phyloP scores from a whole-genome alignment of 176 grass and related monocot species.

The Aegilops speltoides region DNA sequence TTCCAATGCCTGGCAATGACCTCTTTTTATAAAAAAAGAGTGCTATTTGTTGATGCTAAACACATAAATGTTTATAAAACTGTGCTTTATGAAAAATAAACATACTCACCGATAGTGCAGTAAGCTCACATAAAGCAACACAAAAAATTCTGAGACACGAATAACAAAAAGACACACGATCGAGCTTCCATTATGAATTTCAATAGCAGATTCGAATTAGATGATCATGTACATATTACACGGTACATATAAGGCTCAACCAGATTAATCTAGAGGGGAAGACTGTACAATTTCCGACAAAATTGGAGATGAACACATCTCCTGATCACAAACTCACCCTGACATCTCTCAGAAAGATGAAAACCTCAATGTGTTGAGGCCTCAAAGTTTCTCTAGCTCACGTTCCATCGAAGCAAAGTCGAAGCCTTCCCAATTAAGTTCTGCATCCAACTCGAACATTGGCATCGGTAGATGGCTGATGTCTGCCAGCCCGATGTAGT shows the following conservation, averaged over 20 bases:
- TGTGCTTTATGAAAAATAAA: too few relatives aligned
- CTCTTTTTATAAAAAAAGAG: too few relatives aligned
- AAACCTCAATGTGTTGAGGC: not conserved
- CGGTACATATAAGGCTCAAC: not conserved
- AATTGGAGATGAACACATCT: conserved; percentile 15
- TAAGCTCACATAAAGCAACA: not conserved
- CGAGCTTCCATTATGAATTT: not conserved
- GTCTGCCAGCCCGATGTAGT: conserved; percentile 47
- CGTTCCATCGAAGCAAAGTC: conserved; percentile 25
- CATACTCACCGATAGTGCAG: too few relatives aligned
- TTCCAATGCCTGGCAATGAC: too few relatives aligned
- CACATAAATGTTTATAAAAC: too few relatives aligned
- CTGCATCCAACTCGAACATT: conserved; percentile 30
- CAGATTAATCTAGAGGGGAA: conserved; percentile 1
- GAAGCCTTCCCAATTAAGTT: conserved; percentile 35
- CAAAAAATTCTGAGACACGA: not conserved
- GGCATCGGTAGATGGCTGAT: conserved; percentile 46
- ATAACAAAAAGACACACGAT: not conserved
- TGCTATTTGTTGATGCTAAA: too few relatives aligned
- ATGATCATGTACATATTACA: conserved; percentile 28
- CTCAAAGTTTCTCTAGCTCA: conserved; percentile 27
- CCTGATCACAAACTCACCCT: not conserved
- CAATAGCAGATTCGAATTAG: not conserved
- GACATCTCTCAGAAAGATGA: not conserved
- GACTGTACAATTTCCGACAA: conserved; percentile 29